These are phyloP conservation scores for Dysphania ambrosioides DNA, from an alignment of 148 eudicot genomes.

Conservation along the genomic window DNA sequence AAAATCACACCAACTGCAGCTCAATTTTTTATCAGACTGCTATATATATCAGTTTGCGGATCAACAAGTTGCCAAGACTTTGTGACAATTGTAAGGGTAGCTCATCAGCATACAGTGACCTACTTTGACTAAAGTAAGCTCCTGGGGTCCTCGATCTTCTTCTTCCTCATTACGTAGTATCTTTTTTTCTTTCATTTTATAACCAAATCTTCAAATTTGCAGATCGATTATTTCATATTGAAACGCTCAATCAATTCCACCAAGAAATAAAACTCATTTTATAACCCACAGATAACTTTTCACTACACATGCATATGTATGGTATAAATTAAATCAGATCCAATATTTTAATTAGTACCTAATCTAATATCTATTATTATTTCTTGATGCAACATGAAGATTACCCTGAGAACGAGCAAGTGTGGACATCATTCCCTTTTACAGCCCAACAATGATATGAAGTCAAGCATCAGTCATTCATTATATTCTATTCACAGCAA, in stretches of 20 bases:
- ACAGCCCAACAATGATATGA: slow-evolving; percentile 7
- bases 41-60: neutral
- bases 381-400: neutral
- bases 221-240: neutral
- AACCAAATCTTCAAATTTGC: too few relatives aligned
- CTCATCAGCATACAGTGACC: neutral
- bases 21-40: neutral
- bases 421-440: too few relatives aligned
- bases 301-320: neutral
- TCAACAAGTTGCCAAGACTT: slow-evolving; percentile 7
- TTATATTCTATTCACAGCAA: too few relatives aligned
- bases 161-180: too few relatives aligned
- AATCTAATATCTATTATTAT: too few relatives aligned
- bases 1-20: neutral
- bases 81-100: neutral
- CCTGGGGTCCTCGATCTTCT: too few relatives aligned
- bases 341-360: too few relatives aligned
- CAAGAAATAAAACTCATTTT: neutral
- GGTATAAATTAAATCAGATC: too few relatives aligned
- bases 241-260: neutral
- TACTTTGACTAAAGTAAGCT: neutral
- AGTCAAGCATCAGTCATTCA: too few relatives aligned
- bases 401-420: too few relatives aligned
- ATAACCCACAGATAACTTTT: neutral
- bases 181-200: too few relatives aligned